Base-by-base conservation (phyloP, 768 basidiomycete species). In the Boletus eberwhitei region DNA sequence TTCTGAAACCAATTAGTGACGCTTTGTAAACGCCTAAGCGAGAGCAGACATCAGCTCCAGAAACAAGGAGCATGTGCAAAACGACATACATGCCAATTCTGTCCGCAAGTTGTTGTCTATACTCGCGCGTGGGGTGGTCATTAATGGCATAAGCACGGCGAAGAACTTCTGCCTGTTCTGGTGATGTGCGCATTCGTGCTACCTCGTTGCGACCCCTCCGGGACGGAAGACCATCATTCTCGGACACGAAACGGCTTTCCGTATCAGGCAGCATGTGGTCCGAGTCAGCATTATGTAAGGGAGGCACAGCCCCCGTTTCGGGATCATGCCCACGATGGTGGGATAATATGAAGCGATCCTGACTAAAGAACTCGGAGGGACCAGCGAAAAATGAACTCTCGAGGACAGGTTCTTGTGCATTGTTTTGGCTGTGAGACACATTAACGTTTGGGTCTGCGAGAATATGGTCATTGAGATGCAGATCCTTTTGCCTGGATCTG, bases 1-100 rank as follows among this genome's bases (percentile, higher is more conserved):
- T 90, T 89, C 76, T 90, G 88, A 69, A 91, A 91, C 90, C 89
- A 90, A 66, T 91, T 90, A 2, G 85, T 89, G 53, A 91, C 84
- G 53, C 83, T 87, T 71, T 88, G 84, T 72, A 86, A 80, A 59
- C 82, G 85, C 87, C 89, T 91, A 58, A 69, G 17, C 62, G 68
- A 64, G 66, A 7, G 31, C 58, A n/a, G n/a, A 41, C 22, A 50
- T 73, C 51, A 72, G 65, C 63, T 60, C 56, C 46, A 43, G 7
- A 48, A 45, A 59, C 37, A 57, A 55, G 40, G 49, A 49, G 57
- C 36, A 35, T n/a, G 39, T 16, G 24, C 40, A 44, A 48, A 59
- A 64, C 48, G 54, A 79, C 89, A 68, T 71, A 90, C 89, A 90
- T 90, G 72, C 86, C 87, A 67, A 90, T 84, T 65, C 75, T 79